phyloP scores from a whole-genome alignment of 352 stramenopile species.

The Saprolegnia diclina region DNA sequence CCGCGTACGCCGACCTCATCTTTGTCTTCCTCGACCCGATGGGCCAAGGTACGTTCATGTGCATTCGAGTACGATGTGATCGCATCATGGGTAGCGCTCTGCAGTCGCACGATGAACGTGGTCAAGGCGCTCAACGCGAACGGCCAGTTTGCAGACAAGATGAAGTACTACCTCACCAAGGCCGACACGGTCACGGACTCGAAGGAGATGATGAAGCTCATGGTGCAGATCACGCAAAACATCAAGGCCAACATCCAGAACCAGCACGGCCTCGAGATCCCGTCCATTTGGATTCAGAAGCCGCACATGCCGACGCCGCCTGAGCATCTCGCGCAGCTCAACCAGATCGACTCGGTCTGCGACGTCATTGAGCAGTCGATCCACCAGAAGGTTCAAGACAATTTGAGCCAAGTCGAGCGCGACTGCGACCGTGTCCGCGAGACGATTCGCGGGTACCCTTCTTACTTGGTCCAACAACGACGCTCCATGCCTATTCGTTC shows the following conservation, averaged over 20 bases:
- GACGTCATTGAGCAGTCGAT: constrained; percentile 47
- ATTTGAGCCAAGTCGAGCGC: constrained; percentile 49
- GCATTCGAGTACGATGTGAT: neutral
- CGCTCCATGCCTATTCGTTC: neutral
- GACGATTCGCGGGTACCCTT: constrained; percentile 30
- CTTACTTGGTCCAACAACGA: neutral
- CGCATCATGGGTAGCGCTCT: constrained; percentile 34
- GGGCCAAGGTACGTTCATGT: constrained; percentile 33
- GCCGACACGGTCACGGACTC: constrained; percentile 53
- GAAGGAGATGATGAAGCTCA: constrained; percentile 63
- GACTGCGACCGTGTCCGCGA: constrained; percentile 36
- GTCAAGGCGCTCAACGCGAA: constrained; percentile 51
- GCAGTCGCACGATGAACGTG: constrained; percentile 66
- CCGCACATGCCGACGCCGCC: constrained; percentile 29
- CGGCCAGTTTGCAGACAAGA: constrained; percentile 42
- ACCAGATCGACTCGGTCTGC: constrained; percentile 44
- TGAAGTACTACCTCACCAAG: constrained; percentile 64
- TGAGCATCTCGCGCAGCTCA: constrained; percentile 35
- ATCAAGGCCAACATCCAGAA: constrained; percentile 65
- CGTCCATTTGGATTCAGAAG: constrained; percentile 44
- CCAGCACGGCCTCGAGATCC: constrained; percentile 55
- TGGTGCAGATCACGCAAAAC: constrained; percentile 61
- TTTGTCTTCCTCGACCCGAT: constrained; percentile 68
- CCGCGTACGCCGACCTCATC: constrained; percentile 49
- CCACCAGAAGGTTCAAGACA: constrained; percentile 64